These are phyloP conservation scores for Acacia confusa DNA, from an alignment of 306 rosid genomes.

Conservation along the genomic window DNA sequence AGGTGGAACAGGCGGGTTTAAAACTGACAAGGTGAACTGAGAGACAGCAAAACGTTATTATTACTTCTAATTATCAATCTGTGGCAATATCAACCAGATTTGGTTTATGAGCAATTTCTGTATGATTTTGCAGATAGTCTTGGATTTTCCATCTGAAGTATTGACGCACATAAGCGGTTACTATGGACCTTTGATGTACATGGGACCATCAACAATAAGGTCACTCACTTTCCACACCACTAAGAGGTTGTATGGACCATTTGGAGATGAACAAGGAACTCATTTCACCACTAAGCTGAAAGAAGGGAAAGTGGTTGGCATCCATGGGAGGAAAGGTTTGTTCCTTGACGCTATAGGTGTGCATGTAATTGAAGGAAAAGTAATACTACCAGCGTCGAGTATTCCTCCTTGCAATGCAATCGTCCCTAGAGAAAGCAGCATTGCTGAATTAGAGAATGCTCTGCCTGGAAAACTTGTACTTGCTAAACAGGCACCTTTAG, in stretches of 20 bases:
- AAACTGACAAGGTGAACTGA: constrained; percentile 66
- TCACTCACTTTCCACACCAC: constrained; percentile 81
- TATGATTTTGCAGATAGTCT: constrained; percentile 58
- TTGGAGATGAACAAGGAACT: constrained; percentile 80
- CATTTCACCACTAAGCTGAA: constrained; percentile 59
- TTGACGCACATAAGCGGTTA: constrained; percentile 81
- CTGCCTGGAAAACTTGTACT: constrained; percentile 50
- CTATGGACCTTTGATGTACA: constrained; percentile 69
- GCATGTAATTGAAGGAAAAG: constrained; percentile 71
- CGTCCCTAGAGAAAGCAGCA: constrained; percentile 38
- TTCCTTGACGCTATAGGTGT: constrained; percentile 89
- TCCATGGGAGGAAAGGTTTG: constrained; percentile 85
- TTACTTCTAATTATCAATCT: constrained; percentile 1
- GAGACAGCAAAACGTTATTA: background rate
- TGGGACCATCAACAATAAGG: constrained; percentile 72
- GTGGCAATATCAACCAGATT: background rate
- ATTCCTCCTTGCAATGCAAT: constrained; percentile 41
- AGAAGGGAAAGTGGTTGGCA: constrained; percentile 80
- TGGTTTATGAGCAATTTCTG: constrained; percentile 14
- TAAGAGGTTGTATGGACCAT: constrained; percentile 67
- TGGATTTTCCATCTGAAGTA: constrained; percentile 77
- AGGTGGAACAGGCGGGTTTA: constrained; percentile 88
- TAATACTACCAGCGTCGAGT: constrained; percentile 29
- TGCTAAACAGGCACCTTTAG: constrained; percentile 52
- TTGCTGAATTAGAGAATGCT: constrained; percentile 43